A percentile compares a stretch with the other conserved stretches of the same genome.
phyloP scores from a whole-genome alignment of 2,329 filamentous ascomycete genomes.

The Scolecobasidium constrictum region DNA sequence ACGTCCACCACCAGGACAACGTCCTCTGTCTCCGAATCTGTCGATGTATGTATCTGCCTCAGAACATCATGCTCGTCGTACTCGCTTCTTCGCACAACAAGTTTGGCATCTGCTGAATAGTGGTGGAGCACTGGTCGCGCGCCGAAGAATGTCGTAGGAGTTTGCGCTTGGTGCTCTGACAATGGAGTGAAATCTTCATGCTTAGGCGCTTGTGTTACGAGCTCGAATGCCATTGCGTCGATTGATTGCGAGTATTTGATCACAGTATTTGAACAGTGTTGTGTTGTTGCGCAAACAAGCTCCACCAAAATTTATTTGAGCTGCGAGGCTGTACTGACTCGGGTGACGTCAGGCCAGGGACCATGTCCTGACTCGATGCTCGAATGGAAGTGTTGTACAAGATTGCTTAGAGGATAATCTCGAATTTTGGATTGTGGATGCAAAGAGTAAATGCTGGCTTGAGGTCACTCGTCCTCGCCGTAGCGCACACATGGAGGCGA shows the following conservation, averaged over 20 bases:
- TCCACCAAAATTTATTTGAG: not conserved
- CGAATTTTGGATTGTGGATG: no score
- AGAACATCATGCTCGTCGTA: constrained; percentile 36
- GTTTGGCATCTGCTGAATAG: constrained; percentile 45
- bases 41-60: constrained; percentile 38
- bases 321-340: not conserved
- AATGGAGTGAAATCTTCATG: constrained; percentile 46
- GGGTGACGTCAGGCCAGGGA: not conserved
- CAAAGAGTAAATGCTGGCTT: no score
- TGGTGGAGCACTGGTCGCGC: constrained; percentile 62
- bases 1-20: constrained; percentile 27
- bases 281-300: not conserved
- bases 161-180: constrained; percentile 59
- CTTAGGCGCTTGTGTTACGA: constrained; percentile 12
- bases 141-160: constrained; percentile 60
- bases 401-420: no score
- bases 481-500: no score
- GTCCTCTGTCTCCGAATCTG: constrained; percentile 15
- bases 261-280: not conserved
- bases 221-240: constrained; percentile 27
- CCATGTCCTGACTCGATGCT: not conserved
- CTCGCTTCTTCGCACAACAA: constrained; percentile 46
- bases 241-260: not conserved
- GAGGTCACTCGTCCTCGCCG: no score
- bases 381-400: no score